Conservation (phyloP, 2,329 filamentous ascomycete species). For the Grosmannia serpens region DNA sequence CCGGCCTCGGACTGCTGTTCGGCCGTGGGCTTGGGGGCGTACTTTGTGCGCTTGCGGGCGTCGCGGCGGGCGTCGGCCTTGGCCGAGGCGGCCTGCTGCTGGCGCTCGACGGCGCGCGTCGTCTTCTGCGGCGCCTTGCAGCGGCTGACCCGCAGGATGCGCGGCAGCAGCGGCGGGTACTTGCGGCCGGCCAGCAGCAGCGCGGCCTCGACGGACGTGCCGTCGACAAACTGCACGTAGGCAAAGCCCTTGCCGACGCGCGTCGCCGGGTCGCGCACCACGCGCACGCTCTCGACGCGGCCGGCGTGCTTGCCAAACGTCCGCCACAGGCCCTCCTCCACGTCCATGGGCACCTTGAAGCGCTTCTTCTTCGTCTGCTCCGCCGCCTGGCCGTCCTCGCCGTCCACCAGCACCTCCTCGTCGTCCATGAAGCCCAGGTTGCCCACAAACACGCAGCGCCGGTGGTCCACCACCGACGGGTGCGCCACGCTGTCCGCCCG, state of each 20-base stretch:
- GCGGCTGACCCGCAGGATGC: slow-evolving; percentile 72
- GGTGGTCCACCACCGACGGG: slow-evolving; percentile 69
- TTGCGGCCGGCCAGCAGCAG: slow-evolving; percentile 82
- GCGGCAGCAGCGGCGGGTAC: slow-evolving; percentile 87
- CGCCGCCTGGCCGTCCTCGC: slow-evolving; percentile 37
- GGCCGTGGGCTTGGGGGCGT: slow-evolving; percentile 59
- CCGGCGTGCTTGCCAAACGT: slow-evolving; percentile 63
- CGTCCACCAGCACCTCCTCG: slow-evolving; percentile 45
- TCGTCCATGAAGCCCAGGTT: slow-evolving; percentile 96
- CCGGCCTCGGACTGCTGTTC: slow-evolving; percentile 58
- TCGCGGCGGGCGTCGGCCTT: slow-evolving; percentile 20
- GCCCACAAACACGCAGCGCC: slow-evolving; percentile 88
- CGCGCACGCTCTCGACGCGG: slow-evolving; percentile 83
- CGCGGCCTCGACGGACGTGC: slow-evolving; percentile 81
- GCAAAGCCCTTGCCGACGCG: slow-evolving; percentile 94
- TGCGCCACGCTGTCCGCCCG: slow-evolving; percentile 87
- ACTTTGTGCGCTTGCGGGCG: slow-evolving; percentile 28
- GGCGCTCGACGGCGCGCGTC: slow-evolving; percentile 35
- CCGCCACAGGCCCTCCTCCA: slow-evolving; percentile 87
- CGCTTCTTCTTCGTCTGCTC: slow-evolving; percentile 32
- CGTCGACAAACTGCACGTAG: slow-evolving; percentile 91
- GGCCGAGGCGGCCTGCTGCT: slow-evolving; percentile 25
- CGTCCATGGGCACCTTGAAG: slow-evolving; percentile 64
- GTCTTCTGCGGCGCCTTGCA: slow-evolving; percentile 65
- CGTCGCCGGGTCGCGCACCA: slow-evolving; percentile 80